Base-by-base conservation (phyloP, 352 stramenopile genomes). In the Phytophthora cactorum region DNA sequence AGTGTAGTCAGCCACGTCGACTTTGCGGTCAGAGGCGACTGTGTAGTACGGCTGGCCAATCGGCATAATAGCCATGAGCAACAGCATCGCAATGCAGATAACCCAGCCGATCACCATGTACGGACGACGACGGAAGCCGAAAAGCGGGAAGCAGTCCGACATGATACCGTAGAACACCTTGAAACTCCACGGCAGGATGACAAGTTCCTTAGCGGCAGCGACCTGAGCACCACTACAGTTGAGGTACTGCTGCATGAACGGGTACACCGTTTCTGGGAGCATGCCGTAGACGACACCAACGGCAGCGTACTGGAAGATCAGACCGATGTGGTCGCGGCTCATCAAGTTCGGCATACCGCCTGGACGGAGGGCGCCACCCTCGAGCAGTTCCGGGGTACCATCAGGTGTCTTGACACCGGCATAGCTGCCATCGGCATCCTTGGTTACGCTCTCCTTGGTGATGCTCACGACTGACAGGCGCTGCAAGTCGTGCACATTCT, bases 21-120 rank as follows among this genome's bases (percentile, higher is more conserved):
- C 49, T 2, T 84, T 34, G 2, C 59, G 60, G 28, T 81, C 66
- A 0, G 68, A 43, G 2, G 66, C 41, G 4, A 80, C 46, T 1
- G 62, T 59, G 62, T 81, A 93, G 78, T 93, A 93, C 39, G 82
- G 82, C n/a, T 74, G 34, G 11, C 79, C 76, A 25, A 85, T 71
- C 0, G 66, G 66, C 45, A 76, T 70, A 14, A 71, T 39, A 12
- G 74, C 74, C 74, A 91, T 88, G 50, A 89, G 39, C 45, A 89
- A 11, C 3, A 88, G 59, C 72, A 83, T 84, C 1, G 65, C 10
- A 54, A 84, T 71, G 43, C 70, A 88, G 5, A 85, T 51, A 5
- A 39, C 11, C 82, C 82, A 90, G 27, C 82, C 82, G 41, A 90
- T 64, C 14, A 89, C 45, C 76, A 90, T 88, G 63, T 81, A 90